phyloP scores from a whole-genome alignment of 2,329 filamentous ascomycete species.

The Trichophyton simii region DNA sequence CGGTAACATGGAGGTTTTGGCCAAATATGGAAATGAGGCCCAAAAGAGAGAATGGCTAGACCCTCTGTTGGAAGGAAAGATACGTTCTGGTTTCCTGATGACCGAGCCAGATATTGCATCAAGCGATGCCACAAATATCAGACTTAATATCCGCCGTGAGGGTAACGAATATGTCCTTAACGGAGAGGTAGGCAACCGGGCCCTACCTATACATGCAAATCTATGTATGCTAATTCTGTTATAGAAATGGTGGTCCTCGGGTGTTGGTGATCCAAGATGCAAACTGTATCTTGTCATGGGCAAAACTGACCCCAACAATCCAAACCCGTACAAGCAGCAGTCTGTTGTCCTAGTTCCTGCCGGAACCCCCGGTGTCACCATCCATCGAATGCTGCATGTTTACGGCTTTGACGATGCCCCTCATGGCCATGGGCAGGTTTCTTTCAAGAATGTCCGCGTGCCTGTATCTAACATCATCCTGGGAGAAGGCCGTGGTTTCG shows the following conservation, averaged over 20 bases:
- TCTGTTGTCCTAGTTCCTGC: conserved; percentile 84
- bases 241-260: conserved; percentile 98
- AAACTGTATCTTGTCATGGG: conserved; percentile 94
- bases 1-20: conserved; percentile 89
- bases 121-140: conserved; percentile 85
- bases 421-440: conserved; percentile 89
- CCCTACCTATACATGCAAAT: conserved; percentile 9
- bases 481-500: conserved; percentile 86
- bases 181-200: conserved; percentile 49
- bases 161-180: conserved; percentile 86
- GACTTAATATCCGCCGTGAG: conserved; percentile 68
- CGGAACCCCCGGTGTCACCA: conserved; percentile 69
- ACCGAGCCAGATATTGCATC: conserved; percentile 82
- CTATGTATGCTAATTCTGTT: neutral
- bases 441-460: conserved; percentile 80
- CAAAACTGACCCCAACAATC: conserved; percentile 67
- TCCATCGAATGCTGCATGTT: conserved; percentile 84
- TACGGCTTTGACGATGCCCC: conserved; percentile 98
- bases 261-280: conserved; percentile 85
- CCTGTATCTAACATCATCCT: conserved; percentile 75
- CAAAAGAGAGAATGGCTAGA: conserved; percentile 77
- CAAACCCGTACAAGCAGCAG: conserved; percentile 74
- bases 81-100: conserved; percentile 85
- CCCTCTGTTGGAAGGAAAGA: conserved; percentile 70
- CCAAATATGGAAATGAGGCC: conserved; percentile 74